Evolutionary conservation across 2,329 filamentous ascomycete genomes (phyloP).

Genomic region (Cryphonectria japonica): DNA sequence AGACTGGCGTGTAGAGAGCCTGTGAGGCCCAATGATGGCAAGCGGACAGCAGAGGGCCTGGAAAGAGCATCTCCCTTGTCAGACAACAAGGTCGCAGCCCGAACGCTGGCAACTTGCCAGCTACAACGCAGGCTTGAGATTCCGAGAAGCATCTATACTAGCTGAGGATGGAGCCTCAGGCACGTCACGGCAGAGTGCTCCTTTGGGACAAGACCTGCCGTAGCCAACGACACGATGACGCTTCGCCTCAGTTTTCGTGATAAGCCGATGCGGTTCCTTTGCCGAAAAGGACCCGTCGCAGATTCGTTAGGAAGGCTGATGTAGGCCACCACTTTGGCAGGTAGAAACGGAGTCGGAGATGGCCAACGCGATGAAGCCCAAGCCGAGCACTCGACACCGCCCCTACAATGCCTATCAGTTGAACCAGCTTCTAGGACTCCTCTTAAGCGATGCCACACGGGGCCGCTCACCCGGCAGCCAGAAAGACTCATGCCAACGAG

Average conservation of each 20-base stretch:
- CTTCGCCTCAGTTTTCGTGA: not conserved
- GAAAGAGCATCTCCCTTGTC: slow-evolving; percentile 9
- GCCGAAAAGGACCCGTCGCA: not conserved
- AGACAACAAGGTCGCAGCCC: not conserved
- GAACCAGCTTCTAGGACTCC: not conserved
- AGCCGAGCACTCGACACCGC: not conserved
- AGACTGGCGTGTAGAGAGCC: not conserved
- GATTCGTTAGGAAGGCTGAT: not conserved
- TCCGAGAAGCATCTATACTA: slow-evolving; percentile 7
- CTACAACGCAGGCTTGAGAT: slow-evolving; percentile 10
- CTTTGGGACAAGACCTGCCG: not conserved
- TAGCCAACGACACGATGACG: not conserved
- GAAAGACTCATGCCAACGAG: not conserved
- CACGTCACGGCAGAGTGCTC: not conserved
- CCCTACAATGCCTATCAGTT: not conserved
- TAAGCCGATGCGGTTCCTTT: not conserved
- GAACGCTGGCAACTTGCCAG: slow-evolving; percentile 14
- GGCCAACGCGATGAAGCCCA: not conserved
- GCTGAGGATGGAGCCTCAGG: not conserved
- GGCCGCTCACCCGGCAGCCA: not conserved
- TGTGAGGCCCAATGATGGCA: not conserved
- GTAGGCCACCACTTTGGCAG: not conserved
- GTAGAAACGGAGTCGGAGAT: not conserved
- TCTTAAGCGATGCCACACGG: not conserved
- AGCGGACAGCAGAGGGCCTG: not conserved